These are phyloP conservation scores for Echites panduratus DNA, from an alignment of 257 asterid genomes.

Conservation along the genomic window DNA sequence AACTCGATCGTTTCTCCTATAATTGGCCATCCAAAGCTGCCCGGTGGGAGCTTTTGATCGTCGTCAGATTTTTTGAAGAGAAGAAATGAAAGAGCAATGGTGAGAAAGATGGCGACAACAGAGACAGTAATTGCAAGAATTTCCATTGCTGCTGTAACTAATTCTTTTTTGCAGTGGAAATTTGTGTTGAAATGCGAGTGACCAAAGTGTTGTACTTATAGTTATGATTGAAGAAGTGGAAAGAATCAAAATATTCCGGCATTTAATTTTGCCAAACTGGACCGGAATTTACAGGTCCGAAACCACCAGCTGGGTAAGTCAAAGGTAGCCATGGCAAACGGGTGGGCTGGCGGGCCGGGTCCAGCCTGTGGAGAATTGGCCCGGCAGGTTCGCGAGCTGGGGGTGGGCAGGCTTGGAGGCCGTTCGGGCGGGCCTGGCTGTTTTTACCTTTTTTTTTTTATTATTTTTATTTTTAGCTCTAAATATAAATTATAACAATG, in stretches of 20 bases:
- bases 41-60: conserved; percentile 46
- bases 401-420: too few species aligned
- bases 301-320: too few species aligned
- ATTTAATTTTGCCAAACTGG: too few species aligned
- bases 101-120: not conserved
- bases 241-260: not conserved
- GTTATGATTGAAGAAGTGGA: not conserved
- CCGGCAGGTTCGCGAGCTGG: too few species aligned
- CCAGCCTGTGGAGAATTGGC: too few species aligned
- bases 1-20: conserved; percentile 52
- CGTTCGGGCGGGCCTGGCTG: too few species aligned
- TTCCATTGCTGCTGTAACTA: not conserved
- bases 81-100: not conserved
- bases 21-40: conserved; percentile 70
- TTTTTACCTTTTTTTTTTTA: too few species aligned
- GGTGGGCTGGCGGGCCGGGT: too few species aligned
- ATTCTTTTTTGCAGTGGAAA: not conserved
- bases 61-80: not conserved
- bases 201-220: not conserved
- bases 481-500: too few species aligned
- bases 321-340: too few species aligned
- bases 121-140: not conserved
- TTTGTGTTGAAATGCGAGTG: not conserved
- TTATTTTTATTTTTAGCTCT: too few species aligned
- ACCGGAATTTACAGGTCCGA: too few species aligned